These are phyloP conservation scores for Colletotrichum chlorophyti DNA, from an alignment of 2,329 filamentous ascomycete species.

Conservation along the genomic window DNA sequence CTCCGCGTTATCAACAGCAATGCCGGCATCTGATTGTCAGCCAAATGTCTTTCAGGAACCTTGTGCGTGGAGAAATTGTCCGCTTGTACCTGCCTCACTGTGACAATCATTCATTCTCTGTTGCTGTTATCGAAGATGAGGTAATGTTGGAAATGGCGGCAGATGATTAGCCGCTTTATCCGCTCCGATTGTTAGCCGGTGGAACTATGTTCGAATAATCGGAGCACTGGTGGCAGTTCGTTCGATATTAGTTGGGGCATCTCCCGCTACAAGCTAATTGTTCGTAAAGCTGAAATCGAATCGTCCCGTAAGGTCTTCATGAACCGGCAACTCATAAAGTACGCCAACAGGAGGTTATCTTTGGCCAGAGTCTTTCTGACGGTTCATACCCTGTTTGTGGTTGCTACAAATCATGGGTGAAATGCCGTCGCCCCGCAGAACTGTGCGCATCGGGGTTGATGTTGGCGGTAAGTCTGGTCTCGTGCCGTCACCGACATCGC, in stretches of 20 bases:
- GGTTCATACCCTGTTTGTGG: too few relatives aligned
- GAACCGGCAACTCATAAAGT: too few relatives aligned
- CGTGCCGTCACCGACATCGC: background rate
- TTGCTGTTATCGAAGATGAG: background rate
- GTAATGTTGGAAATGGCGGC: background rate
- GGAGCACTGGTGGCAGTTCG: background rate
- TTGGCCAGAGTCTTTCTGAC: too few relatives aligned
- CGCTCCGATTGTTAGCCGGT: background rate
- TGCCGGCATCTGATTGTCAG: background rate
- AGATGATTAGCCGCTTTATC: constrained; percentile 7
- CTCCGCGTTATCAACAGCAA: constrained; percentile 14
- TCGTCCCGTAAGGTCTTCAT: too few relatives aligned
- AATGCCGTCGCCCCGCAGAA: constrained; percentile 1
- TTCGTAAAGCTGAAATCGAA: too few relatives aligned
- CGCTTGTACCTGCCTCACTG: constrained; percentile 20
- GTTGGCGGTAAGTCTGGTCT: constrained; percentile 43
- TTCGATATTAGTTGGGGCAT: background rate
- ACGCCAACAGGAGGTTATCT: too few relatives aligned
- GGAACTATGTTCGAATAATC: background rate
- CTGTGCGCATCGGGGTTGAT: constrained; percentile 50
- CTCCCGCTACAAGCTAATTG: too few relatives aligned
- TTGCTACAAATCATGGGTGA: too few relatives aligned
- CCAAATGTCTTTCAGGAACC: background rate
- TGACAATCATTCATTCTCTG: constrained; percentile 2
- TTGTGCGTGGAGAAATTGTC: background rate